A percentile compares a stretch with the other conserved stretches of the same genome.
phyloP scores from a whole-genome alignment of 1,284 basidiomycete species.

The Rhizoctonia solani region DNA sequence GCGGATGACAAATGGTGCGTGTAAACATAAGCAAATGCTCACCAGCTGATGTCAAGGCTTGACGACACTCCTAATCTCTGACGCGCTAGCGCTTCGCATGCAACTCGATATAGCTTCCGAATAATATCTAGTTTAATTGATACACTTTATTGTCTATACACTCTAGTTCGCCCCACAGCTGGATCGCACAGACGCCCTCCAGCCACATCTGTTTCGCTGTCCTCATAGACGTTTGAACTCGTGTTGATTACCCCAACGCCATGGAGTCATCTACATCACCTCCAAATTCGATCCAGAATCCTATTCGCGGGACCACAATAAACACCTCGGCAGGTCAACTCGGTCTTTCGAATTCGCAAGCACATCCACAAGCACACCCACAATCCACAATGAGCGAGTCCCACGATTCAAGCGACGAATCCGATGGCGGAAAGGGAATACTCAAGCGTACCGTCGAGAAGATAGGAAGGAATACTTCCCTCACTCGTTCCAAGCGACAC shows the following conservation, averaged over 20 bases:
- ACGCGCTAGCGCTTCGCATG: neutral
- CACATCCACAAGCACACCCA: too few species aligned
- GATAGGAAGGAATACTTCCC: constrained; percentile 11
- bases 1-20: too few species aligned
- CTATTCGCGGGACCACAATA: constrained; percentile 42
- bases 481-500: constrained; percentile 15
- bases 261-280: constrained; percentile 30
- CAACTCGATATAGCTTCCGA: constrained; percentile 7
- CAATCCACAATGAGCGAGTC: constrained; percentile 3
- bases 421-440: constrained; percentile 10
- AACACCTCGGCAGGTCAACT: constrained; percentile 40
- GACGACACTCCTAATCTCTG: constrained; percentile 9
- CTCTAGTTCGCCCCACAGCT: neutral
- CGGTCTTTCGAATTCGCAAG: constrained; percentile 36
- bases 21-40: neutral
- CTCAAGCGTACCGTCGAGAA: constrained; percentile 24
- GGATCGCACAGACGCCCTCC: too few species aligned
- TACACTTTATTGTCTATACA: neutral
- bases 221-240: neutral
- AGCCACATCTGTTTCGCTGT: neutral
- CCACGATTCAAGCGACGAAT: constrained; percentile 19
- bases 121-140: neutral
- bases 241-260: neutral
- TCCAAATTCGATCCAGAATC: constrained; percentile 41
- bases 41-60: constrained; percentile 8